Evolutionary conservation across 257 asterid genomes (phyloP), one percentile per base, ranked within the genome.

Genomic region (Ilex aquifolium): DNA sequence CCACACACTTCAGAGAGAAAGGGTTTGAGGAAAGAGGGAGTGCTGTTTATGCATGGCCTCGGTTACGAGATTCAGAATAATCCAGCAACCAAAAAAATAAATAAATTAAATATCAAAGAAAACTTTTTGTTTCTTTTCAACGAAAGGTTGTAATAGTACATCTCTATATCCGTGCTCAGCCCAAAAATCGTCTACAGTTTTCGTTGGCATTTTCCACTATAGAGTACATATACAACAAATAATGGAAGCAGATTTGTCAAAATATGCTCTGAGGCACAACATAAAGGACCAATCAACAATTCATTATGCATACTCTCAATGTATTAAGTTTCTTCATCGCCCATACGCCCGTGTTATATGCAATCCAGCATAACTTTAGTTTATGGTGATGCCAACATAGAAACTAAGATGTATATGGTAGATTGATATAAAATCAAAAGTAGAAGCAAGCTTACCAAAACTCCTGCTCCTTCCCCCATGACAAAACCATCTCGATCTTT

Each of bases 401-500:
- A 21, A 21, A 21, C 27, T 21, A 21, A 21, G 27, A 21, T 21
- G 27, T 21, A 21, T 21, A 21, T 21, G 27, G 27, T 21, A 21
- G 27, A 21, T 21, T 21, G 27, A 21, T 21, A 21, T 21, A 21
- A 21, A 21, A 21, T 21, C 27, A 21, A 21, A 21, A 21, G 27
- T 21, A 21, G 27, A 21, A 21, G 27, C 27, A 21, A 21, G 27
- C 87, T 67, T 82, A 90, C 97, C 95, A 90, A 80, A 52, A 90
- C 80, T 60, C 97, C 95, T 39, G 91, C 94, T 16, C 97, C 97
- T 80, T 90, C 97, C 48, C 97, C 95, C 91, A 90, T 90, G 63
- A 90, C 95, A 74, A 90, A 90, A 59, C 97, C 97, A 64, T 90
- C 97, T 42, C 97, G 78, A 9, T 81, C 95, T 70, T 85, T 78